Evolutionary conservation across 2,329 filamentous ascomycete genomes (phyloP).

Genomic region (Blastomyces parvus): DNA sequence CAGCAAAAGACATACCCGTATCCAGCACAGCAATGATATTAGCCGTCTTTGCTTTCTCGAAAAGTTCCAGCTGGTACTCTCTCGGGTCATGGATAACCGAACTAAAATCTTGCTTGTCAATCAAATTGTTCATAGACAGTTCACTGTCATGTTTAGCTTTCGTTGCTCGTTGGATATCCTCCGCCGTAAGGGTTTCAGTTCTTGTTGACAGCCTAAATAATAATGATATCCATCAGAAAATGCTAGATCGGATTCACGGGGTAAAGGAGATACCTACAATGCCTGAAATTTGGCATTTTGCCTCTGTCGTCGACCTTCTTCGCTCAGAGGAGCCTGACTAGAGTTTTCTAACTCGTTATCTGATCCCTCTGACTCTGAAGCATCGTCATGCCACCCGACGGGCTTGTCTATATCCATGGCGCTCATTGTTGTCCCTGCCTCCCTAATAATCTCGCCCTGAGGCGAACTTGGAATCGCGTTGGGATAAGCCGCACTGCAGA

Average conservation of each 20-base stretch:
- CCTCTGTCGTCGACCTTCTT: conserved; percentile 40
- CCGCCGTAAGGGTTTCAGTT: conserved; percentile 34
- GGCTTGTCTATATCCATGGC: background rate
- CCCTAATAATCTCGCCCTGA: background rate
- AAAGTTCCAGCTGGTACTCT: conserved; percentile 87
- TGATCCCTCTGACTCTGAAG: conserved; percentile 7
- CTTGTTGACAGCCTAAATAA: conserved; percentile 31
- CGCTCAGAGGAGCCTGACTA: conserved; percentile 20
- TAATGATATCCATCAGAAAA: conserved; percentile 7
- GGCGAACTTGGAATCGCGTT: no score
- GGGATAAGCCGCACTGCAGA: background rate
- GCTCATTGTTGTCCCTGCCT: background rate
- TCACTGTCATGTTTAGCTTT: conserved; percentile 35
- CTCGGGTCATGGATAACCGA: conserved; percentile 65
- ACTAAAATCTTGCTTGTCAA: conserved; percentile 44
- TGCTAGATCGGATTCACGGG: background rate
- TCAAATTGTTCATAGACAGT: conserved; percentile 45
- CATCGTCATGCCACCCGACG: background rate
- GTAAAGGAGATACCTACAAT: conserved; percentile 27
- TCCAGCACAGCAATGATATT: conserved; percentile 92
- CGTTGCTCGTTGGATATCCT: conserved; percentile 30
- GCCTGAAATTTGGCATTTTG: conserved; percentile 45
- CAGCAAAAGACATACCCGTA: conserved; percentile 50
- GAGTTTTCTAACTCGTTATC: conserved; percentile 14
- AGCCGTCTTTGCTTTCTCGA: conserved; percentile 70